Conservation (phyloP, 495 filamentous ascomycete genomes). For the Talaromyces liani region DNA sequence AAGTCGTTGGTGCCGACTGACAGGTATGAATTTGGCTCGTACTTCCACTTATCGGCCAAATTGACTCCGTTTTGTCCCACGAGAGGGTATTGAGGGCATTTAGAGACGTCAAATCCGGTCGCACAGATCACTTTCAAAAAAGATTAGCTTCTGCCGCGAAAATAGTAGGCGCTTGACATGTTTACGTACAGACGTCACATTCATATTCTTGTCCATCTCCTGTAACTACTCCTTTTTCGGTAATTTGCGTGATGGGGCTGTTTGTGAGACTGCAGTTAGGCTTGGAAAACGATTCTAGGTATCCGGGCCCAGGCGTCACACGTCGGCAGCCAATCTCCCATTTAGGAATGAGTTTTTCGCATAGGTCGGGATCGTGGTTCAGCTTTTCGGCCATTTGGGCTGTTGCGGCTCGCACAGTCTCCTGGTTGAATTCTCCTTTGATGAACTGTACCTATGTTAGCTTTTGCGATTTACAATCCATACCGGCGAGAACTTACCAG, state of each 20-base stretch:
- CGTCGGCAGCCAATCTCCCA: constrained; percentile 37
- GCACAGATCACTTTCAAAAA: constrained; percentile 25
- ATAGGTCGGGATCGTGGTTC: constrained; percentile 18
- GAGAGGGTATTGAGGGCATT: constrained; percentile 24
- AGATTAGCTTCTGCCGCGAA: neutral
- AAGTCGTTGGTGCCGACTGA: constrained; percentile 2
- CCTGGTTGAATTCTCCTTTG: no score
- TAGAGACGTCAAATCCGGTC: no score
- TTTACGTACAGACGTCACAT: constrained; percentile 30
- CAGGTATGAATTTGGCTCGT: no score
- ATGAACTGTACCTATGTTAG: no score
- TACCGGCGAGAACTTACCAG: constrained; percentile 12
- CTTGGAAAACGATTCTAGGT: constrained; percentile 27
- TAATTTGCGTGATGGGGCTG: constrained; percentile 40
- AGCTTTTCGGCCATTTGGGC: constrained; percentile 29
- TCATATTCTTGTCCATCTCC: constrained; percentile 34
- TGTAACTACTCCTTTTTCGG: constrained; percentile 36
- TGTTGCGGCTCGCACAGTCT: no score
- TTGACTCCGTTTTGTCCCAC: constrained; percentile 27
- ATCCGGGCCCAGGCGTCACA: constrained; percentile 30
- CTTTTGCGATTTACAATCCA: no score
- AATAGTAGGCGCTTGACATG: neutral
- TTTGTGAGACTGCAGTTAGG: constrained; percentile 40
- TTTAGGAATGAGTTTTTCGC: constrained; percentile 31
- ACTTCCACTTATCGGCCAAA: constrained; percentile 11